phyloP scores from a whole-genome alignment of 305 asterid species.

The Withania somnifera region DNA sequence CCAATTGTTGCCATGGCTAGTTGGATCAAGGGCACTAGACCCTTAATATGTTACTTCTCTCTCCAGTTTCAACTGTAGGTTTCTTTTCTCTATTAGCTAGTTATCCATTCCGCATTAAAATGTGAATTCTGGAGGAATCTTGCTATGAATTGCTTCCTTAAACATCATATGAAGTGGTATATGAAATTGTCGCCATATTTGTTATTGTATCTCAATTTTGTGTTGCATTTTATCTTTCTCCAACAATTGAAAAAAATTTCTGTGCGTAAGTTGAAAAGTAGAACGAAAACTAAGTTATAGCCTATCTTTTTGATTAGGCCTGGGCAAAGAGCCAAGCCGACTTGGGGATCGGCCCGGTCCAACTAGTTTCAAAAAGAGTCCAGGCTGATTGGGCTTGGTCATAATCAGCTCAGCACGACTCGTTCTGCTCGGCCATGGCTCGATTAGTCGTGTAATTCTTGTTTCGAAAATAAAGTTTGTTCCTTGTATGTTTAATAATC shows the following conservation, averaged over 20 bases:
- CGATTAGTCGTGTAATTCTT: background rate
- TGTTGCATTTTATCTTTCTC: background rate
- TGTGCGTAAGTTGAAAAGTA: background rate
- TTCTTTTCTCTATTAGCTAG: background rate
- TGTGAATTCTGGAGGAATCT: background rate
- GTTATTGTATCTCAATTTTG: background rate
- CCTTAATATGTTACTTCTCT: background rate
- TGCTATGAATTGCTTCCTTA: background rate
- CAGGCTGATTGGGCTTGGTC: background rate
- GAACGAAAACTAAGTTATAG: background rate
- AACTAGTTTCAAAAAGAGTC: background rate
- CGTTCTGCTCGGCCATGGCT: background rate
- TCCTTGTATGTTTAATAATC: background rate
- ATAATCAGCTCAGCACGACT: background rate
- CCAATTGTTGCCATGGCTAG: background rate
- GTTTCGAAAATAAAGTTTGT: background rate
- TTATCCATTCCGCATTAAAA: background rate
- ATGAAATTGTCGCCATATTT: background rate
- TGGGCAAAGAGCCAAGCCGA: background rate
- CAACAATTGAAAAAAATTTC: background rate
- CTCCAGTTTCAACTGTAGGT: background rate
- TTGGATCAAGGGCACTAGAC: background rate
- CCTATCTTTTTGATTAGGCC: background rate
- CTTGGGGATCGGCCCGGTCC: background rate
- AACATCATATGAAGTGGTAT: background rate